Conservation (phyloP, 331 rosid genomes). For the Cydonia oblonga region DNA sequence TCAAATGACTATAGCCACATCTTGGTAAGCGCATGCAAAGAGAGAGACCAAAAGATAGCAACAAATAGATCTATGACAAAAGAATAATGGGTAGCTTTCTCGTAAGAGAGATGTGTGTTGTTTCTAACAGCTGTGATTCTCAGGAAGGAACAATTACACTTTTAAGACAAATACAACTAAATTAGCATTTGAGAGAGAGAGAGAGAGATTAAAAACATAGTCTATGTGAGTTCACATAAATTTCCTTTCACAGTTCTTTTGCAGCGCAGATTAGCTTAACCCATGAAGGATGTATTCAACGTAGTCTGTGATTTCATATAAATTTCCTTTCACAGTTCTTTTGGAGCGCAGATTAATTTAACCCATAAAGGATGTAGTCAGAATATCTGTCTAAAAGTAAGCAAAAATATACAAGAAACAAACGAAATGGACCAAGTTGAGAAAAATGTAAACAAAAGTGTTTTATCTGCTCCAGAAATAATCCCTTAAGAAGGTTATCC, state of each 20-base stretch:
- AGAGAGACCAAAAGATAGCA: not conserved
- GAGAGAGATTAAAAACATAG: too few relatives aligned
- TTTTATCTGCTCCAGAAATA: not conserved
- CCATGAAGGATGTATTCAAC: too few relatives aligned
- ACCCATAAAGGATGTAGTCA: too few relatives aligned
- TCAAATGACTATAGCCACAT: not conserved
- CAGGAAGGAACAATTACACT: not conserved
- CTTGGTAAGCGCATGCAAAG: not conserved
- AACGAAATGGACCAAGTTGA: not conserved
- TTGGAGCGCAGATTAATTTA: not conserved
- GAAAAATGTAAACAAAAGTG: not conserved
- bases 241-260: too few relatives aligned
- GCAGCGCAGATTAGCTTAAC: too few relatives aligned
- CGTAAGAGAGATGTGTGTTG: not conserved
- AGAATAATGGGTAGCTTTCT: not conserved
- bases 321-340: too few relatives aligned
- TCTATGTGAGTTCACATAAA: too few relatives aligned
- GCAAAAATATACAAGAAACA: not conserved
- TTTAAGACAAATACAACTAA: too few relatives aligned
- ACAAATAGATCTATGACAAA: not conserved
- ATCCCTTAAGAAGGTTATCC: not conserved
- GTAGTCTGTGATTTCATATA: too few relatives aligned
- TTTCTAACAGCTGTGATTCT: not conserved
- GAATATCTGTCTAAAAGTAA: too few relatives aligned
- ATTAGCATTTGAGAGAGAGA: not conserved